phyloP scores from a whole-genome alignment of 1,284 basidiomycete species.

The Flammula alnicola region DNA sequence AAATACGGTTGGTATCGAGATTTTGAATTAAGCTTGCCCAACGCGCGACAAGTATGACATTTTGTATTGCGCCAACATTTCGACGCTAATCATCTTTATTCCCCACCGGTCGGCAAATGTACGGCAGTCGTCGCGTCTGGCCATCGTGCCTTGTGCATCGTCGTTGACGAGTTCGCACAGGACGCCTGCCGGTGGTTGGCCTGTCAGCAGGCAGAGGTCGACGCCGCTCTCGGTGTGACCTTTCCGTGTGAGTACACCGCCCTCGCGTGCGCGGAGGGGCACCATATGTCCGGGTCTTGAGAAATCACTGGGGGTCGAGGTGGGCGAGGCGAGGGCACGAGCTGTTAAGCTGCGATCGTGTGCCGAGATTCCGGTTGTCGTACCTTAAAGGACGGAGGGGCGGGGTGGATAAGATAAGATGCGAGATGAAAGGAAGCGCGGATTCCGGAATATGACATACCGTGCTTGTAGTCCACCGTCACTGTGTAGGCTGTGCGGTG shows the following conservation, averaged over 20 bases:
- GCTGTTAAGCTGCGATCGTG: constrained; percentile 92
- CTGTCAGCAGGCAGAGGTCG: constrained; percentile 86
- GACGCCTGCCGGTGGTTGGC: constrained; percentile 80
- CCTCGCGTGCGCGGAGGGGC: constrained; percentile 85
- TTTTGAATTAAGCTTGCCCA: constrained; percentile 5
- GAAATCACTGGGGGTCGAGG: constrained; percentile 74
- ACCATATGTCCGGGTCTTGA: constrained; percentile 95
- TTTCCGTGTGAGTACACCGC: constrained; percentile 83
- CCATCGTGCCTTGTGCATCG: constrained; percentile 91
- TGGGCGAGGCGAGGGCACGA: constrained; percentile 75
- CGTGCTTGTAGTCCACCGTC: constrained; percentile 92
- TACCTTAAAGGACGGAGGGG: constrained; percentile 53
- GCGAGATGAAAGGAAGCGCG: constrained; percentile 14
- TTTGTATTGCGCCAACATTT: constrained; percentile 64
- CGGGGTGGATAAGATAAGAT: constrained; percentile 20
- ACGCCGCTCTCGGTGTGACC: constrained; percentile 95
- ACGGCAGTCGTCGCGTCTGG: constrained; percentile 91
- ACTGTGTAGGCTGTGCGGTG: constrained; percentile 97
- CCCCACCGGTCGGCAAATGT: constrained; percentile 92
- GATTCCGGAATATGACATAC: constrained; percentile 43
- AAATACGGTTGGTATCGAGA: neutral
- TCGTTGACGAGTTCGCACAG: constrained; percentile 97
- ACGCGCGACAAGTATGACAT: constrained; percentile 23
- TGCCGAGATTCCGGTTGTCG: constrained; percentile 96
- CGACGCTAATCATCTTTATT: constrained; percentile 93